Base-by-base conservation (phyloP, 2,329 filamentous ascomycete genomes). In the Cercospora canescens region DNA sequence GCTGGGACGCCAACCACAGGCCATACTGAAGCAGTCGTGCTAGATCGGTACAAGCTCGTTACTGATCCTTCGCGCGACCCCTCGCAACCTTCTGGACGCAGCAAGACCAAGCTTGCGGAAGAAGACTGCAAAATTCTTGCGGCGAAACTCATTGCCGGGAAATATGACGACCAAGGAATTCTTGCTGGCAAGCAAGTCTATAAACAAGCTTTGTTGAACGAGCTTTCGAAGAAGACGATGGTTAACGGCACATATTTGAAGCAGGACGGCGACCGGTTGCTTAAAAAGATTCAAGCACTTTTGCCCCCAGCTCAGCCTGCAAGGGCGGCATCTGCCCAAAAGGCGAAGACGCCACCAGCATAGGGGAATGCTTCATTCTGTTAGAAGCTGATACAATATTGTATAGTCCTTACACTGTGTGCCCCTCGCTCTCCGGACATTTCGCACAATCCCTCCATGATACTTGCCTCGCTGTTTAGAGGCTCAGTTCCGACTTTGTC, bases 211-310 rank as follows among this genome's bases (percentile, higher is more conserved):
- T 52, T 66, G 2, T 28, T 73, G 61, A 70, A 74, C 45, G 64
- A 71, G 21, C 63, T 74, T 14, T 67, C 64, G 32, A 69, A 55
- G 62, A 68, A 63, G 41, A 66, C 69, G 52, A 62, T 69, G 63
- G 56, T 70, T 68, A 75, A 75, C 62, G 60, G 60, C 5, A 73
- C 72, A 7, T 75, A 74, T 54, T 50, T 73, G 26, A 35, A 41
- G 28, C 63, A 63, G 11, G 73, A 78, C 74, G 72, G 71, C 2
- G 70, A 72, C 7, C 74, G 64, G 52, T 76, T 79, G 57, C 60
- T 77, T 18, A 71, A 71, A 45, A 75, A 78, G 69, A 76, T 71
- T 65, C 65, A 71, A 65, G 63, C 63, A 54, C 39, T 71, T 24
- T 68, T 72, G 28, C 66, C 68, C 6, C 50, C 60, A 14, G 59